phyloP scores from a whole-genome alignment of 164 flowering plant genomes.

The Nymphaea thermarum region DNA sequence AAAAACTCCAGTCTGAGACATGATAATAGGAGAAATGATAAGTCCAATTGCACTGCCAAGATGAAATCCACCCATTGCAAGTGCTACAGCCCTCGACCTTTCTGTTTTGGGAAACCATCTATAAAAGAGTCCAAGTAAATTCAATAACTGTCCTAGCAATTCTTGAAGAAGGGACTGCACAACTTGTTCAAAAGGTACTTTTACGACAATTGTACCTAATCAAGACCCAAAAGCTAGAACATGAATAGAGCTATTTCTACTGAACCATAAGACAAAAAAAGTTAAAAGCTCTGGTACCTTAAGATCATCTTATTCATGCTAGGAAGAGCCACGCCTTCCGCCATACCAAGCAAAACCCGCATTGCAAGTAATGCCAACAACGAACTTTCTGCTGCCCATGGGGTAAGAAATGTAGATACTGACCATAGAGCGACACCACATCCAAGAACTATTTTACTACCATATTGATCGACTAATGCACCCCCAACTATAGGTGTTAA shows the following conservation, averaged over 20 bases:
- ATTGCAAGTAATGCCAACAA: constrained; percentile 56
- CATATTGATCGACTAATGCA: constrained; percentile 77
- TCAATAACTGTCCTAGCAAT: constrained; percentile 7
- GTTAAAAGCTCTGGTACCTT: constrained; percentile 32
- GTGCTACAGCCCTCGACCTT: constrained; percentile 84
- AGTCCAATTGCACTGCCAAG: constrained; percentile 89
- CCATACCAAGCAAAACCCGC: constrained; percentile 74
- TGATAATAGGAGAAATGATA: constrained; percentile 84
- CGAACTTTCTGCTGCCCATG: constrained; percentile 87
- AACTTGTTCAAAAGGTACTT: not conserved
- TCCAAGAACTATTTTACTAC: constrained; percentile 87
- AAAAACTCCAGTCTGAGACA: constrained; percentile 81
- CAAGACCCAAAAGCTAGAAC: not conserved
- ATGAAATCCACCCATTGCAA: constrained; percentile 96
- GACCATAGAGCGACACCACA: constrained; percentile 97
- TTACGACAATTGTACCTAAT: not conserved
- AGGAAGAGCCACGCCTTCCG: constrained; percentile 99
- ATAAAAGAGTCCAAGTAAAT: constrained; percentile 7
- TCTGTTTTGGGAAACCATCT: constrained; percentile 97
- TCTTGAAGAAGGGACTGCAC: not conserved
- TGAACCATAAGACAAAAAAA: not conserved
- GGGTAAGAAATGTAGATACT: constrained; percentile 82
- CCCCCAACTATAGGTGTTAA: constrained; percentile 95
- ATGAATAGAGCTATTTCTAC: not conserved
- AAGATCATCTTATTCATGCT: constrained; percentile 97